Base-by-base conservation (phyloP, 2,329 filamentous ascomycete species). In the Exophiala spinifera region DNA sequence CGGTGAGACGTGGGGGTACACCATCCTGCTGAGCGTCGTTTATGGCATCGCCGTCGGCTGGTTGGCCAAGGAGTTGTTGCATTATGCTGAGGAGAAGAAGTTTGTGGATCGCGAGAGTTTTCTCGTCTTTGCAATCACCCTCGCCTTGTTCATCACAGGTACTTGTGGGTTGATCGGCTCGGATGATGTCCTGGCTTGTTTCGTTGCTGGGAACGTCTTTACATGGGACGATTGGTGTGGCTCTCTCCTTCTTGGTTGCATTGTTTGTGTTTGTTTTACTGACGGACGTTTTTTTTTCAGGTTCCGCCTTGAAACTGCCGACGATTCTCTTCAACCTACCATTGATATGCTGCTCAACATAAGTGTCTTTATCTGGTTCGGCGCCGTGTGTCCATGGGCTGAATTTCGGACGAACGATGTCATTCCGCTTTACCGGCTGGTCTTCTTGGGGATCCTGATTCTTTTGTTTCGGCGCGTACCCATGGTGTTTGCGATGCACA, bases 311-410 rank as follows among this genome's bases (percentile, higher is more conserved):
- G 88, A 95, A 69, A 96, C 91, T 0, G 76, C 87, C 63, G 91
- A 96, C 63, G 92, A 96, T 69, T 91, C 88, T 1, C 79, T 96
- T n/a, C 91, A 96, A 67, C 91, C 91, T 0, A 96, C 91, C 0
- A 88, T 96, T 43, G 91, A 96, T 69, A 95, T 96, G 90, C 78
- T 96, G 1, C 84, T 96, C 53, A 96, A 96, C 67, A 83, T 95
- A 3, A 78, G 85, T 15, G 81, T 96, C 36, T 96, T 96, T 69
- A 83, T 95, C 71, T 96, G 90, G 91, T 92, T 88, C 64, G 91
- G 91, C 3, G 89, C 89, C 0, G 82, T 91, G 10, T 89, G 87
- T 55, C 91, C 91, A 0, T 96, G 91, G 91, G 69, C 75, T 3
- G 75, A 74, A 21, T 95, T 96, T 61, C 70, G 78, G 1, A 62